These are phyloP conservation scores for Aegilops sharonensis DNA, from an alignment of 176 grass and related monocot genomes.

Conservation along the genomic window DNA sequence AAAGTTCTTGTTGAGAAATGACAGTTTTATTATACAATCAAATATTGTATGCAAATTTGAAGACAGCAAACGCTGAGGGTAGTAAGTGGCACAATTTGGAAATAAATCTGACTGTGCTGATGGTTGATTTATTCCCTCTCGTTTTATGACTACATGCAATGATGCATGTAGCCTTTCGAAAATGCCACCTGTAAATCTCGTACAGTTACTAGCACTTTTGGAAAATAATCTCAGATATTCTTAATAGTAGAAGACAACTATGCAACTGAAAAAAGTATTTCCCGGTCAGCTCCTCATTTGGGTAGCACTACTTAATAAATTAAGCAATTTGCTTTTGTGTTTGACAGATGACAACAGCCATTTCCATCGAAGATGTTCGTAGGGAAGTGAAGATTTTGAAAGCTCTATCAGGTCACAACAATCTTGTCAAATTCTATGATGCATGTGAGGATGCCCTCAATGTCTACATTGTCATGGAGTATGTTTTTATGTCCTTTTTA, in stretches of 20 bases:
- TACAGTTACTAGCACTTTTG: background rate
- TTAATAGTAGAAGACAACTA: background rate
- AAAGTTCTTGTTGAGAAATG: background rate
- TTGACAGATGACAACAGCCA: conserved; percentile 97
- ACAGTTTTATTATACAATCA: background rate
- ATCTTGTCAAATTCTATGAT: conserved; percentile 99
- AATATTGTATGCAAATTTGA: conserved; percentile 1
- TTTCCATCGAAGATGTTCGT: conserved; percentile 99
- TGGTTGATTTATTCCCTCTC: background rate
- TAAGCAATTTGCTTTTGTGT: conserved; percentile 11
- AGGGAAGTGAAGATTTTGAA: conserved; percentile 99
- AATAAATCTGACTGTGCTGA: background rate
- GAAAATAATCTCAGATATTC: background rate
- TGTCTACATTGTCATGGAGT: conserved; percentile 99
- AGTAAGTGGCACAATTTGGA: background rate
- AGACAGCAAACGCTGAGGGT: background rate
- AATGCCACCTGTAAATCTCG: background rate
- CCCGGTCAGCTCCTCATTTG: conserved; percentile 2
- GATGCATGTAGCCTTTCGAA: conserved; percentile 5
- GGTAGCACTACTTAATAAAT: background rate
- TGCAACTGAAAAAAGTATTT: background rate
- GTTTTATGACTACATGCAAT: background rate
- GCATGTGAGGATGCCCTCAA: conserved; percentile 99
- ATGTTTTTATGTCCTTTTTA: conserved; percentile 55
- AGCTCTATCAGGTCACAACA: conserved; percentile 93